Conservation (phyloP, 2,329 filamentous ascomycete species). For the Microsporum audouinii region DNA sequence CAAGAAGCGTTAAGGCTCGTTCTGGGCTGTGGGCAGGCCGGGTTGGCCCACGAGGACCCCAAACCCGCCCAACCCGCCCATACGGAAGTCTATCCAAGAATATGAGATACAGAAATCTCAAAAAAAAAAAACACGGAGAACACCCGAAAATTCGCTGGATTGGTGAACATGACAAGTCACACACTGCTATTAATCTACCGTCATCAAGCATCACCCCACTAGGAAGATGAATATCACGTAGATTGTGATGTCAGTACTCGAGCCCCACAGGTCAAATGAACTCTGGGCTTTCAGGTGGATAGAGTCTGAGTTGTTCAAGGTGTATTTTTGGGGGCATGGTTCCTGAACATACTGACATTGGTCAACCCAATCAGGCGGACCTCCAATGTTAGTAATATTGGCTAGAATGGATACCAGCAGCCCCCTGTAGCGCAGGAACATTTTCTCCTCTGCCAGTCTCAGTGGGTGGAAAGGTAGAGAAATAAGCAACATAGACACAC, state of each 20-base stretch:
- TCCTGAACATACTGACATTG: not conserved
- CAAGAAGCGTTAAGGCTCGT: too few relatives aligned
- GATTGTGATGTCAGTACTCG: conserved; percentile 57
- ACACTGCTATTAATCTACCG: conserved; percentile 36
- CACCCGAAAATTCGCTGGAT: not conserved
- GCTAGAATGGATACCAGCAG: not conserved
- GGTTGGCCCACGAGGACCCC: too few relatives aligned
- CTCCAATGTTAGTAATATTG: not conserved
- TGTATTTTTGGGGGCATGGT: conserved; percentile 63
- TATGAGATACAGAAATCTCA: not conserved
- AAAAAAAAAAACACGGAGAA: not conserved
- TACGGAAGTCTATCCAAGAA: too few relatives aligned
- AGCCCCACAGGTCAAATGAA: conserved; percentile 59
- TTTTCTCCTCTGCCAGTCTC: not conserved
- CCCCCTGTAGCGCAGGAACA: not conserved
- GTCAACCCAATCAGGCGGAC: conserved; percentile 54
- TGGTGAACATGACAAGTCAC: not conserved
- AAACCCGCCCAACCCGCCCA: too few relatives aligned
- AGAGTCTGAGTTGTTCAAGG: conserved; percentile 58
- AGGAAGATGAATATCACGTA: not conserved
- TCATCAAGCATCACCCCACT: conserved; percentile 60
- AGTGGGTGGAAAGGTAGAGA: not conserved
- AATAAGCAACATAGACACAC: not conserved
- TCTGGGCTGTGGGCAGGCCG: too few relatives aligned
- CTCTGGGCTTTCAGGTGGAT: conserved; percentile 85